Percentiles rank a stretch among this genome's conserved stretches.
phyloP scores from a whole-genome alignment of 352 stramenopile species.

The Pythium utonaiense region DNA sequence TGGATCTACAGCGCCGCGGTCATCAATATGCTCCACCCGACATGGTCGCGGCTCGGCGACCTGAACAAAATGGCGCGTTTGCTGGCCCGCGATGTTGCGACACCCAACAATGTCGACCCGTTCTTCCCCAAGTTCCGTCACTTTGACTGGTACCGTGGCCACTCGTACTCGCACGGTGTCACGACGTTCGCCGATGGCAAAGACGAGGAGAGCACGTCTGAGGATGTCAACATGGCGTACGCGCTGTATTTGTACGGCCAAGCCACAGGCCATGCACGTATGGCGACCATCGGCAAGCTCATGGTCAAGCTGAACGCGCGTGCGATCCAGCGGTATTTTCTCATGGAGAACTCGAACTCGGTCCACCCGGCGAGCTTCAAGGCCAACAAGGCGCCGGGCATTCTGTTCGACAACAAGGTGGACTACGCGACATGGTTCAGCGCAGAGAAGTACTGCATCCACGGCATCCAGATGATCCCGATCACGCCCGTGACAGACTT shows the following conservation, averaged over 20 bases:
- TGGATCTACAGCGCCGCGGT: slow-evolving; percentile 62
- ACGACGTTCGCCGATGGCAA: slow-evolving; percentile 59
- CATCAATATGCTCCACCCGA: slow-evolving; percentile 70
- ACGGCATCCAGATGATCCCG: slow-evolving; percentile 79
- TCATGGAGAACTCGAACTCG: slow-evolving; percentile 53
- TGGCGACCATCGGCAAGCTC: slow-evolving; percentile 42
- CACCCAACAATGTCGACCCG: slow-evolving; percentile 38
- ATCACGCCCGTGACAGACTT: slow-evolving; percentile 61
- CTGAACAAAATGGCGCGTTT: slow-evolving; percentile 50
- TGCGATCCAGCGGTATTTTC: slow-evolving; percentile 63
- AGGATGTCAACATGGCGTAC: slow-evolving; percentile 70
- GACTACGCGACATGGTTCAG: slow-evolving; percentile 83
- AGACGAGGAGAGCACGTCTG: slow-evolving; percentile 60
- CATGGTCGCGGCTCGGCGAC: slow-evolving; percentile 40
- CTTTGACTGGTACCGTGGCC: slow-evolving; percentile 68
- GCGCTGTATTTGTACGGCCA: slow-evolving; percentile 46
- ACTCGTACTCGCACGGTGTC: slow-evolving; percentile 71
- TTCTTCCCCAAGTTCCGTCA: slow-evolving; percentile 64
- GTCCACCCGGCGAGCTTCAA: slow-evolving; percentile 47
- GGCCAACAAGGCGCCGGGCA: slow-evolving; percentile 53
- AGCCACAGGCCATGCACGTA: slow-evolving; percentile 35
- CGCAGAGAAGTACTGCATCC: slow-evolving; percentile 60
- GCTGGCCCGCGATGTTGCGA: slow-evolving; percentile 53
- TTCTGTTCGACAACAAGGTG: slow-evolving; percentile 80
- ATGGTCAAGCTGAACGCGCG: slow-evolving; percentile 55